Conservation (phyloP, 78 protist species). For the Dictyostelium firmibasis region DNA sequence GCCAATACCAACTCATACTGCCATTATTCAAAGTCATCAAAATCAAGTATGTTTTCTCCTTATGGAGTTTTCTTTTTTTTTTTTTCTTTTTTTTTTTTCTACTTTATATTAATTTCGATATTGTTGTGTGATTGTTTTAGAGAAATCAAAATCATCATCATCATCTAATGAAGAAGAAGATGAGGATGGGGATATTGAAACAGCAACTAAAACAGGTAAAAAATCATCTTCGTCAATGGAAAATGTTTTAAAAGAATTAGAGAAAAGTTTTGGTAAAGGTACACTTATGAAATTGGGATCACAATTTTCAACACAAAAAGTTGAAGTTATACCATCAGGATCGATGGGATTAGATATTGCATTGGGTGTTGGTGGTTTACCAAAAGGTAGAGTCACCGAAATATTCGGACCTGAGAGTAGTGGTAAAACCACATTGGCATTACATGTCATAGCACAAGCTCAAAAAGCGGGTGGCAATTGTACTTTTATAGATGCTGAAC, state of each 20-base stretch:
- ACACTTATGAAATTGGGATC: conserved; percentile 62
- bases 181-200: not conserved
- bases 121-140: no score
- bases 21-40: not conserved
- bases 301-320: conserved; percentile 58
- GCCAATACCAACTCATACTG: not conserved
- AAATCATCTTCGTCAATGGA: conserved; percentile 2
- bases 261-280: conserved; percentile 79
- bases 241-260: conserved; percentile 48
- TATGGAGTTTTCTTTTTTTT: not conserved
- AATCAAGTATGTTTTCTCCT: not conserved
- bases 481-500: conserved; percentile 86
- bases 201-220: conserved; percentile 7
- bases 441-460: conserved; percentile 81
- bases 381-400: conserved; percentile 78
- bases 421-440: conserved; percentile 81
- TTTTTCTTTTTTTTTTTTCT: not conserved
- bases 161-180: not conserved
- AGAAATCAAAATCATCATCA: not conserved
- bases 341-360: conserved; percentile 84
- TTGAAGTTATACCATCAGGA: conserved; percentile 78
- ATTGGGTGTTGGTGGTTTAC: conserved; percentile 83
- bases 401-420: conserved; percentile 87
- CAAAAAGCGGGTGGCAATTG: conserved; percentile 84
- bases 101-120: not conserved